Evolutionary conservation across 768 basidiomycete species (phyloP).

Genomic region (Clitopilus passeckerianus): DNA sequence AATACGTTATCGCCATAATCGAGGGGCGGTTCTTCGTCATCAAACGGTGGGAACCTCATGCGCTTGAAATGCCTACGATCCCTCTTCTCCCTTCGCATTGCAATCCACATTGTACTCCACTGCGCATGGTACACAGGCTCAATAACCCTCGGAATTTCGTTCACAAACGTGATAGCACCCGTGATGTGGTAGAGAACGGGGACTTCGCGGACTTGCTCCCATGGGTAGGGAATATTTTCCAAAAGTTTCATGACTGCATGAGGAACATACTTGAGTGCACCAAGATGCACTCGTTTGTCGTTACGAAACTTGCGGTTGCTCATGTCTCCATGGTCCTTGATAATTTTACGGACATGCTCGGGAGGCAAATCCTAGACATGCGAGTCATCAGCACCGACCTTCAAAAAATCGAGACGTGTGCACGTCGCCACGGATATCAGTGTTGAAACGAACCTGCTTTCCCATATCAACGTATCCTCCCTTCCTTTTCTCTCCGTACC

Average conservation of each 20-base stretch:
- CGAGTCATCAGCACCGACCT: conserved; percentile 14
- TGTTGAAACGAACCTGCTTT: conserved; percentile 59
- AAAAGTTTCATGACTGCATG: conserved; percentile 99
- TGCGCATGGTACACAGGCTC: conserved; percentile 99
- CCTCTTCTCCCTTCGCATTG: conserved; percentile 97
- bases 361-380: conserved; percentile 79
- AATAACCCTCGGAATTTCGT: conserved; percentile 94
- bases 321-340: conserved; percentile 99
- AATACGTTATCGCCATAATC: conserved; percentile 99
- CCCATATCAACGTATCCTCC: conserved; percentile 90
- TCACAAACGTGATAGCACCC: conserved; percentile 98
- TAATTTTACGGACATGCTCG: conserved; percentile 98
- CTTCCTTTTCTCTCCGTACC: conserved; percentile 88
- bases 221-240: conserved; percentile 96
- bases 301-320: conserved; percentile 98
- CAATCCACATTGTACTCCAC: conserved; percentile 99
- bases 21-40: conserved; percentile 97
- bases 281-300: conserved; percentile 98
- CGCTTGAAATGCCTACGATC: conserved; percentile 99
- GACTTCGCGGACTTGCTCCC: conserved; percentile 99
- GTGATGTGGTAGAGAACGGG: conserved; percentile 99
- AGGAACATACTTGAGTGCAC: conserved; percentile 96
- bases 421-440: conserved; percentile 1
- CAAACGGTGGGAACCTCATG: conserved; percentile 99
- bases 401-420: conserved; percentile 7